Percentiles rank a stretch among this genome's conserved stretches.
Conservation (phyloP, 164 flowering plant genomes). For the Tinospora cordifolia region DNA sequence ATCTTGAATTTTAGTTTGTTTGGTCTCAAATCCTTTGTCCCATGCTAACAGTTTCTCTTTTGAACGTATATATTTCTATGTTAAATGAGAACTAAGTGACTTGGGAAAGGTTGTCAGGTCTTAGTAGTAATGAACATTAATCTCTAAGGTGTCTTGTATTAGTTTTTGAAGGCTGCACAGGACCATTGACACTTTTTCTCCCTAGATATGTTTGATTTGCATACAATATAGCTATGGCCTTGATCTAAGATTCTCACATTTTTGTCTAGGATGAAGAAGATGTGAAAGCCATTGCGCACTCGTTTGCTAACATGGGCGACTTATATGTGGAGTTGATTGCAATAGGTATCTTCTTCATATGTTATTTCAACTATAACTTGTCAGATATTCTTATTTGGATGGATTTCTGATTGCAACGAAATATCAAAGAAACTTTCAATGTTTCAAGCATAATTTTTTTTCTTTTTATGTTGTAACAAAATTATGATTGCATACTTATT, state of each 20-base stretch:
- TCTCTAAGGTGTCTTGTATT: too few relatives aligned
- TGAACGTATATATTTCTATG: too few relatives aligned
- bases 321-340: slow-evolving; percentile 95
- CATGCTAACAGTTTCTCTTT: too few relatives aligned
- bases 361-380: background rate
- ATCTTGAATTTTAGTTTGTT: too few relatives aligned
- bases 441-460: background rate
- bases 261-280: slow-evolving; percentile 91
- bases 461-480: background rate
- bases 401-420: background rate
- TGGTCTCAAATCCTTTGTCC: too few relatives aligned
- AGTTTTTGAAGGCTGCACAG: too few relatives aligned
- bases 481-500: slow-evolving; percentile 2
- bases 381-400: background rate
- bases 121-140: too few relatives aligned
- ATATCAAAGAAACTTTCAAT: background rate
- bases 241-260: slow-evolving; percentile 3
- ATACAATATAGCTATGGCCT: background rate
- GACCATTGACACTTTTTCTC: too few relatives aligned
- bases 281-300: slow-evolving; percentile 90
- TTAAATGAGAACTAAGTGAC: too few relatives aligned
- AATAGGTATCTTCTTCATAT: slow-evolving; percentile 43
- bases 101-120: too few relatives aligned
- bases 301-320: slow-evolving; percentile 98
- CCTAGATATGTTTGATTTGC: background rate